Evolutionary conservation across 306 rosid genomes (phyloP).

Genomic region (Ceratonia siliqua): DNA sequence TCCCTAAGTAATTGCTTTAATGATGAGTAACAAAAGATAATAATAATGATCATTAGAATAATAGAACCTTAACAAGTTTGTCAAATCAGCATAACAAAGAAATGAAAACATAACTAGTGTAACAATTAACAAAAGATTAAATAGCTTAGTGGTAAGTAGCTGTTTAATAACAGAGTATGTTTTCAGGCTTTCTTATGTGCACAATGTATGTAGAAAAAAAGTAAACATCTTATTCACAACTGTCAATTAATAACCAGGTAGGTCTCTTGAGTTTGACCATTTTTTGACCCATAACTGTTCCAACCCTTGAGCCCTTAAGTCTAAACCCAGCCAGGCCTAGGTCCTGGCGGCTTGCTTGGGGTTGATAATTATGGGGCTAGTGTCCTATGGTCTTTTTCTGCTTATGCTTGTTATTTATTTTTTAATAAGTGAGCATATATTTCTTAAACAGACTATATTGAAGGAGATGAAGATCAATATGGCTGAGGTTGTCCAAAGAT

Average conservation of each 20-base stretch:
- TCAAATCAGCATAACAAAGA: neutral
- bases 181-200: neutral
- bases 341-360: neutral
- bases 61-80: neutral
- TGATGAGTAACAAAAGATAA: neutral
- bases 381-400: neutral
- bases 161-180: neutral
- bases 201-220: neutral
- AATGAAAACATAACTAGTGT: neutral
- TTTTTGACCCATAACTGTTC: conserved; percentile 2
- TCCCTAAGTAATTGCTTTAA: neutral
- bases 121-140: neutral
- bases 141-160: neutral
- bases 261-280: neutral
- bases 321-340: neutral
- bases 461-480: conserved; percentile 51
- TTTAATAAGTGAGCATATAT: conserved; percentile 21
- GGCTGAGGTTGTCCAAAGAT: conserved; percentile 57
- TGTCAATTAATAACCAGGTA: neutral
- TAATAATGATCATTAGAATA: neutral
- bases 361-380: neutral
- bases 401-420: neutral
- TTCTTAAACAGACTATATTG: conserved; percentile 59
- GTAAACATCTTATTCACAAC: neutral
- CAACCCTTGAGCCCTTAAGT: neutral